Conservation (phyloP, 208 protist species). For the Wallacemonas sp. region DNA sequence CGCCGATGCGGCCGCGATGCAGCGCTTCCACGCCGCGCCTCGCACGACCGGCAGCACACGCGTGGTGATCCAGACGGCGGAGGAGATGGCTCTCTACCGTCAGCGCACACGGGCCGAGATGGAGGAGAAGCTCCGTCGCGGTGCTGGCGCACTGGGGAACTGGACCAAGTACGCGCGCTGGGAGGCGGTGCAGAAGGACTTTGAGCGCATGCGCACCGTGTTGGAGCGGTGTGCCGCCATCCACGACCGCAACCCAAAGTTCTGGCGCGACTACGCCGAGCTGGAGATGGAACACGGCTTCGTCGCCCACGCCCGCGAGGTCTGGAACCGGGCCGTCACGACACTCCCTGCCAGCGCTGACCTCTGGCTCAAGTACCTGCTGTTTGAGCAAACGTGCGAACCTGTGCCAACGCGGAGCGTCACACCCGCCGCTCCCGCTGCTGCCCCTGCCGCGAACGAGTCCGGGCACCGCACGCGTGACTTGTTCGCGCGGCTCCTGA, state of each 20-base stretch:
- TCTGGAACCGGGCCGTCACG: constrained; percentile 96
- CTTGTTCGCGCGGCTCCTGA: constrained; percentile 97
- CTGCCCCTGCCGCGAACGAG: background rate
- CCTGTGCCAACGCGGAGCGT: constrained; percentile 27
- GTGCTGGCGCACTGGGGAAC: constrained; percentile 71
- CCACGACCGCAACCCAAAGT: constrained; percentile 86
- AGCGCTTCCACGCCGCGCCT: constrained; percentile 61
- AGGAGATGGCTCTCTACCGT: constrained; percentile 95
- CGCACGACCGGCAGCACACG: constrained; percentile 60
- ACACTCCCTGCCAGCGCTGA: constrained; percentile 94
- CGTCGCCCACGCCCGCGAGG: constrained; percentile 97
- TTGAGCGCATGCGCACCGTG: constrained; percentile 93
- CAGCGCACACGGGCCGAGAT: constrained; percentile 94
- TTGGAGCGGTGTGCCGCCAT: constrained; percentile 94
- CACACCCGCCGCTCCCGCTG: constrained; percentile 19
- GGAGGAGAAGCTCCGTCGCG: constrained; percentile 93
- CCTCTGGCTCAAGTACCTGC: constrained; percentile 96
- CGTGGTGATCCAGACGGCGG: constrained; percentile 95
- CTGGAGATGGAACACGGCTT: constrained; percentile 97
- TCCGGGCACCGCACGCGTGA: constrained; percentile 48
- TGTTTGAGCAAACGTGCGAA: constrained; percentile 93
- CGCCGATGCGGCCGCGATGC: constrained; percentile 95
- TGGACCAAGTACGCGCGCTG: constrained; percentile 98
- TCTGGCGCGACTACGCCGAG: constrained; percentile 98
- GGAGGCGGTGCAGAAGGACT: constrained; percentile 97